These are phyloP conservation scores for Bremia lactucae DNA, from an alignment of 352 stramenopile species.

Conservation along the genomic window DNA sequence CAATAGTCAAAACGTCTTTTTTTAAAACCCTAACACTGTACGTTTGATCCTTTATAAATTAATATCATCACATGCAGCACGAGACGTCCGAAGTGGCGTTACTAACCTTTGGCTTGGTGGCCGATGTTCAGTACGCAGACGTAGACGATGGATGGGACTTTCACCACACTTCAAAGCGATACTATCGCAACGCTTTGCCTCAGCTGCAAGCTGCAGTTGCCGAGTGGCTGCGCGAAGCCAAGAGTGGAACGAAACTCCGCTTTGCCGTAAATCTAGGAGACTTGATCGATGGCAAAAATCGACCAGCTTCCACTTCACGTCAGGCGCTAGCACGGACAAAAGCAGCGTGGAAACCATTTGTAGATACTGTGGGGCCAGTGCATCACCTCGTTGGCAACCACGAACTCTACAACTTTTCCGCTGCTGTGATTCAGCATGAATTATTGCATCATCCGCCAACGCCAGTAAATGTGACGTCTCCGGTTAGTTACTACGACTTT, in stretches of 20 bases:
- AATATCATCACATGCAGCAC: too few species aligned
- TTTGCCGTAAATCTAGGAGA: conserved; percentile 76
- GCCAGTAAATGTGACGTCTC: conserved; percentile 3
- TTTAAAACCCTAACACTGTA: too few species aligned
- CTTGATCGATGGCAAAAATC: conserved; percentile 76
- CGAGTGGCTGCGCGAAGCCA: conserved; percentile 39
- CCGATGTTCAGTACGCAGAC: conserved; percentile 79
- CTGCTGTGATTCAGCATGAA: conserved; percentile 29
- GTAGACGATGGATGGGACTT: conserved; percentile 77
- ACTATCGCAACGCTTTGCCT: conserved; percentile 56
- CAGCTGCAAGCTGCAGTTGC: conserved; percentile 32
- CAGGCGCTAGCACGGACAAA: conserved; percentile 32
- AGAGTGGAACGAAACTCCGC: conserved; percentile 19
- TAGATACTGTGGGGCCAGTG: conserved; percentile 35
- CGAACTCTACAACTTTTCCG: conserved; percentile 76
- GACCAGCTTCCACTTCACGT: conserved; percentile 26
- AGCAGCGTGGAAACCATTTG: conserved; percentile 33
- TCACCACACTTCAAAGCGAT: conserved; percentile 43
- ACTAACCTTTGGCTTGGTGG: conserved; percentile 53
- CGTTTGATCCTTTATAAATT: too few species aligned
- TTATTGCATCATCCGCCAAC: conserved; percentile 24
- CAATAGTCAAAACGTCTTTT: too few species aligned
- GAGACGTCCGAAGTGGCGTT: conserved; percentile 19
- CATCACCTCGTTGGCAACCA: conserved; percentile 80
- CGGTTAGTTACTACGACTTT: conserved; percentile 61